Conservation (phyloP, 1,284 basidiomycete genomes). For the Cryptococcus maquisensis region DNA sequence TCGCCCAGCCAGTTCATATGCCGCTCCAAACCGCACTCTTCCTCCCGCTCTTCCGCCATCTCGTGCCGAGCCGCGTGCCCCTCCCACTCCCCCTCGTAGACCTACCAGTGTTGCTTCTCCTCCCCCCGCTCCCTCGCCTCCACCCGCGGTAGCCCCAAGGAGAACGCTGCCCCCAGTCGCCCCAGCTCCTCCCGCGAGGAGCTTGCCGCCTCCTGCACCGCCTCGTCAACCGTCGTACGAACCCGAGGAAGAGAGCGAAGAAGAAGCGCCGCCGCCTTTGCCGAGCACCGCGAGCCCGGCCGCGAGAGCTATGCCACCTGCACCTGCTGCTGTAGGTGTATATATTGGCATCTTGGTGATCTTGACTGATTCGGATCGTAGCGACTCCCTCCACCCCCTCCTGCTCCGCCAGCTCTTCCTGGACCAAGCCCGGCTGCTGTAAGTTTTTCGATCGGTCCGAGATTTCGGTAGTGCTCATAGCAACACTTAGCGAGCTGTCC, state of each 20-base stretch:
- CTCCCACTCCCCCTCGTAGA: no score
- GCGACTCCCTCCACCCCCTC: conserved; percentile 3
- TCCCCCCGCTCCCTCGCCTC: no score
- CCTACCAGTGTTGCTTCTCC: no score
- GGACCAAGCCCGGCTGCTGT: conserved; percentile 27
- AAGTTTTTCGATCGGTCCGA: conserved; percentile 1
- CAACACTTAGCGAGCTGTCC: background rate
- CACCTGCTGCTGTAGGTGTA: background rate
- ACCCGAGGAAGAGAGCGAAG: conserved; percentile 49
- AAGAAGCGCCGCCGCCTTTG: conserved; percentile 31
- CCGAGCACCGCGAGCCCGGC: conserved; percentile 32
- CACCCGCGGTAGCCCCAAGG: no score
- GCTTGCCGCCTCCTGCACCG: conserved; percentile 22
- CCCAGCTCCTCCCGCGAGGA: conserved; percentile 1
- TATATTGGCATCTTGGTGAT: background rate
- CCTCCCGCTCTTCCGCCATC: conserved; percentile 22
- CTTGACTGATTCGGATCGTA: background rate
- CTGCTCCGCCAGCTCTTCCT: conserved; percentile 20
- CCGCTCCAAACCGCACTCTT: conserved; percentile 21
- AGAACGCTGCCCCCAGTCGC: background rate
- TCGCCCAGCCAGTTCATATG: conserved; percentile 20
- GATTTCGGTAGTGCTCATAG: background rate
- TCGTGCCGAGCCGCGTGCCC: background rate
- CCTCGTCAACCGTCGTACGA: conserved; percentile 24
- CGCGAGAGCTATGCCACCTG: conserved; percentile 19